Evolutionary conservation across 768 basidiomycete genomes (phyloP), one percentile per base, ranked within the genome.

Genomic region (Agaricus blazei): DNA sequence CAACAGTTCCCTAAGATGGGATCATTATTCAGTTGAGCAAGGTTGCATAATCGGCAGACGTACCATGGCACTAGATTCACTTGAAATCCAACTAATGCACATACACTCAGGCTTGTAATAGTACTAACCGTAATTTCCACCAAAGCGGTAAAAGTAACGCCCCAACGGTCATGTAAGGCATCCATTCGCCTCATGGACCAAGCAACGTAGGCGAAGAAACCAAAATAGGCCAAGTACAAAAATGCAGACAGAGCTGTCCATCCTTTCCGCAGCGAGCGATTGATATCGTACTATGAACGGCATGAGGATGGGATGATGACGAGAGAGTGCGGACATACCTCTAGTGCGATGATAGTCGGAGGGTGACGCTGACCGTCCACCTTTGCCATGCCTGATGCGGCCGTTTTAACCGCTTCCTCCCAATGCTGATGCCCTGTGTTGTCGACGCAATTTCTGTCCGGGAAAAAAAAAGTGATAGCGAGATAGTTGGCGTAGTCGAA

Each of bases 41-140:
- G 41, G 14, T 12, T 7, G 19, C 38, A 34, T 43, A 3, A 7
- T 29, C 15, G 26, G 51, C 45, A 44, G 24, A 70, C 77, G 61
- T 70, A 90, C 92, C 88, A 92, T 43, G 92, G 93, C 26, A 94
- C 89, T 83, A 94, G 86, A 2, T 88, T 93, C 12, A 93, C 81
- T 62, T 84, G 86, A 70, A 93, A 93, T 1, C 93, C 92, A 43
- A 90, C 83, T 23, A 98, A 75, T 5, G 93, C 91, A 63, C 93
- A 93, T 34, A 97, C 91, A 64, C 92, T 94, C 45, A 97, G 77
- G 62, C 90, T 93, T 51, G 95, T 97, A 61, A 99, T 83, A 0
- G 96, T 93, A 73, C 93, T 95, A 56, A 91, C 93, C 6, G 87
- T 75, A 42, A 98, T 86, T 70, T 98, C 93, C 23, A 96, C 88